A percentile compares a stretch with the other conserved stretches of the same genome.
Evolutionary conservation across 169 alveolate genomes (phyloP).

Genomic region (Plasmodium gallinaceum): DNA sequence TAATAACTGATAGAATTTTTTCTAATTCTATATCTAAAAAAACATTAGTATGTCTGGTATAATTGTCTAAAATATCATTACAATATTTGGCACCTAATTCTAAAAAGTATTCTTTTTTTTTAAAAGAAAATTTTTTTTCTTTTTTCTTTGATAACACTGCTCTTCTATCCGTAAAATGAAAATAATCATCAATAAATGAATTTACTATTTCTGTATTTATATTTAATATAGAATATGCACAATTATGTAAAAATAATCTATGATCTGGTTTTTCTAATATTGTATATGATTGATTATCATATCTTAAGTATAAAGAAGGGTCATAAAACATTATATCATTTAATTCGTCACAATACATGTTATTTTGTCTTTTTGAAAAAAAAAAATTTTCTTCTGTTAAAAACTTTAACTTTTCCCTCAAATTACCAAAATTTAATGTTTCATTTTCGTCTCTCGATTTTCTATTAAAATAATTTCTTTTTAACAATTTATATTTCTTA

Average conservation of each 20-base stretch:
- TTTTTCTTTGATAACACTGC: slow-evolving; percentile 48
- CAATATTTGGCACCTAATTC: slow-evolving; percentile 75
- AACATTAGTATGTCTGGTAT: slow-evolving; percentile 48
- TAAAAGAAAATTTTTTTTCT: slow-evolving; percentile 28
- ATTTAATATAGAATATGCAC: slow-evolving; percentile 71
- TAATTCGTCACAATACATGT: slow-evolving; percentile 40
- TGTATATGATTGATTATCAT: slow-evolving; percentile 61
- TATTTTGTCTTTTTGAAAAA: slow-evolving; percentile 46
- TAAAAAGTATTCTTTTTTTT: slow-evolving; percentile 63
- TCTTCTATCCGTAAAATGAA: slow-evolving; percentile 44
- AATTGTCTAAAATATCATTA: slow-evolving; percentile 57
- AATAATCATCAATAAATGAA: slow-evolving; percentile 58
- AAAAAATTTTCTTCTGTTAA: slow-evolving; percentile 73
- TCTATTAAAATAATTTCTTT: slow-evolving; percentile 8
- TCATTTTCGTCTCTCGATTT: slow-evolving; percentile 11
- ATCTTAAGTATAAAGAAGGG: slow-evolving; percentile 67
- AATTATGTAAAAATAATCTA: slow-evolving; percentile 49
- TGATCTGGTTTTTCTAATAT: slow-evolving; percentile 73
- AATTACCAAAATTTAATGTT: slow-evolving; percentile 28
- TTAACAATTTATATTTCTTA: slow-evolving; percentile 51
- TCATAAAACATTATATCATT: slow-evolving; percentile 44
- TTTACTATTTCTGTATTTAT: slow-evolving; percentile 56
- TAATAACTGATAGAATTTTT: slow-evolving; percentile 53
- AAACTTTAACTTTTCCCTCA: slow-evolving; percentile 42
- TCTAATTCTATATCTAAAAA: slow-evolving; percentile 65